phyloP scores from a whole-genome alignment of 164 flowering plant species.

The Euptelea pleiosperma region DNA sequence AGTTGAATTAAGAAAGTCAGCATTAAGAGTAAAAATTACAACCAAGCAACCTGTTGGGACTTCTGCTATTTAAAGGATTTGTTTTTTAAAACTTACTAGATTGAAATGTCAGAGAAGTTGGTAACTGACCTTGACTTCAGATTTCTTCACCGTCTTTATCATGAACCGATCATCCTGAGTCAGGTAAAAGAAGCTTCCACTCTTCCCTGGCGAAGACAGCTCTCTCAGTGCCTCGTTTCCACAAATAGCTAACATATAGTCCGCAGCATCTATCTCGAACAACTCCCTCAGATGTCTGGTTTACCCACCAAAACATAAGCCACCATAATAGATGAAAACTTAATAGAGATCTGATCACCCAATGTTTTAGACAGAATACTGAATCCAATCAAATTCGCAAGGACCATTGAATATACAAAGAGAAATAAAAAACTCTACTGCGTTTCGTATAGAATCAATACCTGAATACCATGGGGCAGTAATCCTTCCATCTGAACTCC shows the following conservation, averaged over 20 bases:
- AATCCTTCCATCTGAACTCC: slow-evolving; percentile 61
- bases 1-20: too few species aligned
- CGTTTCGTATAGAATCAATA: slow-evolving; percentile 1
- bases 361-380: neutral
- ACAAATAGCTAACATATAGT: slow-evolving; percentile 85
- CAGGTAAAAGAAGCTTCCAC: slow-evolving; percentile 83
- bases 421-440: too few species aligned
- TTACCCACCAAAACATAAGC: neutral
- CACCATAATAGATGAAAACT: slow-evolving; percentile 3
- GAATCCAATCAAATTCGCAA: neutral
- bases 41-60: too few species aligned
- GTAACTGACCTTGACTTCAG: slow-evolving; percentile 26
- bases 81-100: too few species aligned
- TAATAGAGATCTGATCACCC: slow-evolving; percentile 1
- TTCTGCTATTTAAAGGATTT: too few species aligned
- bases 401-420: neutral
- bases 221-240: slow-evolving; percentile 82
- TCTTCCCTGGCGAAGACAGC: slow-evolving; percentile 89
- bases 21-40: too few species aligned
- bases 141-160: slow-evolving; percentile 61
- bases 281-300: slow-evolving; percentile 64
- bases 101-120: too few species aligned
- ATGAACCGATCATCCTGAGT: slow-evolving; percentile 91
- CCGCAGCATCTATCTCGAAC: slow-evolving; percentile 76
- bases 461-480: slow-evolving; percentile 64